Evolutionary conservation across 345 rosid species (phyloP).

Genomic region (Leavenworthia alabamica): DNA sequence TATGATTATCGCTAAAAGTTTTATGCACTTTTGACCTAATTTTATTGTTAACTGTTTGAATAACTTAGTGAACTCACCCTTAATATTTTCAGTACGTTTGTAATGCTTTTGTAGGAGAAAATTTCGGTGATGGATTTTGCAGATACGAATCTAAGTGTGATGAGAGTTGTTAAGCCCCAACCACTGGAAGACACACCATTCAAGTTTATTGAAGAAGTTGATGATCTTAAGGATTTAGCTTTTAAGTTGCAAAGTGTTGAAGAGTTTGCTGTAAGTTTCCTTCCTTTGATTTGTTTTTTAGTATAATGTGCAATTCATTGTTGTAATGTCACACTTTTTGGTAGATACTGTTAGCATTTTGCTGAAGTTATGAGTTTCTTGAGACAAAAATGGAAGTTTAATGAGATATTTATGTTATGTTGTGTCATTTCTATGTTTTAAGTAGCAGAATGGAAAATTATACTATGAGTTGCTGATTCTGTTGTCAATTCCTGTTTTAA

Average conservation of each 20-base stretch:
- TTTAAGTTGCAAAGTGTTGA: slow-evolving; percentile 48
- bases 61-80: no score
- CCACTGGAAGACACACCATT: slow-evolving; percentile 55
- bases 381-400: neutral
- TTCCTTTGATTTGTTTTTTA: neutral
- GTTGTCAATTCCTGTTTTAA: neutral
- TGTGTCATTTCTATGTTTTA: neutral
- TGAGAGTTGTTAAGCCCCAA: slow-evolving; percentile 42
- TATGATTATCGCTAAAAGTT: neutral
- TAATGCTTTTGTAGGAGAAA: slow-evolving; percentile 46
- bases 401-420: neutral
- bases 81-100: no score
- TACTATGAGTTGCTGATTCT: neutral
- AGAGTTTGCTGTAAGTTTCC: slow-evolving; percentile 74
- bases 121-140: slow-evolving; percentile 67
- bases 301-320: slow-evolving; percentile 2
- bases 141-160: slow-evolving; percentile 37
- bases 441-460: neutral
- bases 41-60: no score
- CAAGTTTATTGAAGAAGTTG: slow-evolving; percentile 68
- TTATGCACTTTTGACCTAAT: no score
- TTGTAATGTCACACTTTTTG: neutral
- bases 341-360: neutral
- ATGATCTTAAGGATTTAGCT: slow-evolving; percentile 71
- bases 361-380: neutral